These are phyloP conservation scores for Metschnikowia lachancei DNA, from an alignment of 805 yeast species.

Conservation along the genomic window DNA sequence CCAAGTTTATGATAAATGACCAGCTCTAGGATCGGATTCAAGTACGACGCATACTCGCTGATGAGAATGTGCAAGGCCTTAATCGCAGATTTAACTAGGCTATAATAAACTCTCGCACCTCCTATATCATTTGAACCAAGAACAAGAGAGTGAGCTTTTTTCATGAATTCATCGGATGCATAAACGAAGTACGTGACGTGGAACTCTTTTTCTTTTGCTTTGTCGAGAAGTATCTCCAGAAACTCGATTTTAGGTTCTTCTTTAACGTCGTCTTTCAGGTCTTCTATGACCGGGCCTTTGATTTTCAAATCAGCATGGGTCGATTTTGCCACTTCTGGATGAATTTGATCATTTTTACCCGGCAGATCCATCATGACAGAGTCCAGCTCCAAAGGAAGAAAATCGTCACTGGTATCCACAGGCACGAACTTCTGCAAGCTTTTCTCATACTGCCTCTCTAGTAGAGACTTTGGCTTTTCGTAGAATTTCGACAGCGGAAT, in stretches of 20 bases:
- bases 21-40: slow-evolving; percentile 35
- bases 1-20: slow-evolving; percentile 37
- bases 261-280: no score
- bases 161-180: slow-evolving; percentile 12
- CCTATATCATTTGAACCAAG: slow-evolving; percentile 13
- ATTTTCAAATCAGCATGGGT: no score
- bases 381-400: slow-evolving; percentile 16
- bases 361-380: neutral
- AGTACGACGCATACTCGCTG: slow-evolving; percentile 24
- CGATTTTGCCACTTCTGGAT: neutral
- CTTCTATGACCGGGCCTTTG: no score
- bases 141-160: slow-evolving; percentile 16
- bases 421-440: slow-evolving; percentile 14
- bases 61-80: slow-evolving; percentile 22
- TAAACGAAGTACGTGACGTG: slow-evolving; percentile 13
- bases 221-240: slow-evolving; percentile 1
- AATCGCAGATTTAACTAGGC: slow-evolving; percentile 15
- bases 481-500: slow-evolving; percentile 14
- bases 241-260: neutral
- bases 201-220: slow-evolving; percentile 5
- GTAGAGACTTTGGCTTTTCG: slow-evolving; percentile 14
- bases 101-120: slow-evolving; percentile 15
- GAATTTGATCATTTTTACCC: neutral
- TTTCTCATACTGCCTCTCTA: slow-evolving; percentile 20
- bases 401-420: slow-evolving; percentile 12